phyloP scores from a whole-genome alignment of 2,329 filamentous ascomycete genomes.

The Huntiella omanensis region DNA sequence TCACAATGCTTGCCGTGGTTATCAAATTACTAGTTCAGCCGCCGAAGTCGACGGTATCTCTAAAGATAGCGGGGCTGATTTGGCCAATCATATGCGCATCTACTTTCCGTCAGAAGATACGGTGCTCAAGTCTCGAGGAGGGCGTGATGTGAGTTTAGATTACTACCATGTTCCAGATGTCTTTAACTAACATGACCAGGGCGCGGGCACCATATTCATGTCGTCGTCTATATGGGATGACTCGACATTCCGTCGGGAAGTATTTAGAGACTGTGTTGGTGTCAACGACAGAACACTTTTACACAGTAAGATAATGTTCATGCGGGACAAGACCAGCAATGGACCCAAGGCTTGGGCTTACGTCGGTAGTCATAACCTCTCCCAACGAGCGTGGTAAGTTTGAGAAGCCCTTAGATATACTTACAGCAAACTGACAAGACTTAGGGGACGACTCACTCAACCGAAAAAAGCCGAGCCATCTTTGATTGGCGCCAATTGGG shows the following conservation, averaged over 20 bases:
- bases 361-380: constrained; percentile 77
- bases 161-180: neutral
- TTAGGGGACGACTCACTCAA: constrained; percentile 58
- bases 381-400: constrained; percentile 75
- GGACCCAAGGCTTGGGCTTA: constrained; percentile 51
- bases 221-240: constrained; percentile 53
- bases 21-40: constrained; percentile 17
- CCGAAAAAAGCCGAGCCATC: constrained; percentile 53
- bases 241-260: constrained; percentile 47
- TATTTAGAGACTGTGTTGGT: constrained; percentile 61
- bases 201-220: constrained; percentile 70
- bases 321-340: constrained; percentile 17
- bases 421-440: neutral
- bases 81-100: constrained; percentile 41
- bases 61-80: constrained; percentile 6
- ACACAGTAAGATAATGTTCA: constrained; percentile 64
- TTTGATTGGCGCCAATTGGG: constrained; percentile 81
- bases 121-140: constrained; percentile 44
- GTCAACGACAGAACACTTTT: constrained; percentile 54
- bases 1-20: constrained; percentile 37
- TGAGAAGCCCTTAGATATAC: neutral
- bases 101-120: constrained; percentile 67
- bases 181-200: constrained; percentile 24
- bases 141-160: constrained; percentile 29
- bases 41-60: constrained; percentile 16